Evolutionary conservation across 225 moss, liverwort and hornwort genomes (phyloP), one percentile per base, ranked within the genome.

Genomic region (Bryum argenteum): DNA sequence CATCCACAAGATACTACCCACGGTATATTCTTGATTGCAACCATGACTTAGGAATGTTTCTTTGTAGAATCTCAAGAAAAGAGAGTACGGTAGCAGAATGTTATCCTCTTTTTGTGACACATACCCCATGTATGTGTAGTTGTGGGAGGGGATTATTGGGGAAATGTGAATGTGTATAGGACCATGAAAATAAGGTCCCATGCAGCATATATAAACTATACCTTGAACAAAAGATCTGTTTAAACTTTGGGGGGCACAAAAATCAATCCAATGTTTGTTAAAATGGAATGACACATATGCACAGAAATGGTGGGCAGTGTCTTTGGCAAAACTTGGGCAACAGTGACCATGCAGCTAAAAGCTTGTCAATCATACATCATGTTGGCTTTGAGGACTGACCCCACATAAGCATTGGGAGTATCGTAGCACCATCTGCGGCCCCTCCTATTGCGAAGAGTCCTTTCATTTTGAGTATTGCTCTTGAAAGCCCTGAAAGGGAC

Each of bases 341-440:
- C 53, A 69, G 63, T 15, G 47, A 8, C 11, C 1, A 4, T 38
- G 15, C 51, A 10, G 6, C 5, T n/a, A 20, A 53, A 53, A 61
- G 42, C 12, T 66, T 52, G 39, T 58, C 71, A 53, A 59, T 21
- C 60, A 60, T 59, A 43, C 33, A 43, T 26, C 33, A 43, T 26
- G 17, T 15, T 10, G 14, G 45, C 8, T 52, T 51, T 16, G 17
- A 8, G 53, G n/a, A 43, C 20, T 33, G 47, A 42, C 28, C 18
- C 23, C 4, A 10, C 51, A 20, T 22, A 22, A 40, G 16, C 40
- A 54, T 33, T 33, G 33, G 33, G 33, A 33, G 33, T 33, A 33
- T 33, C 33, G 7, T 33, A 33, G 2, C 2, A 26, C 26, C 26
- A 26, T 26, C 33, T 33, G 33, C 5, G 33, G 33, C 33, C 33